Percentiles rank a stretch among this genome's conserved stretches.
phyloP scores from a whole-genome alignment of 2,329 filamentous ascomycete species.

The Emergomyces orientalis region DNA sequence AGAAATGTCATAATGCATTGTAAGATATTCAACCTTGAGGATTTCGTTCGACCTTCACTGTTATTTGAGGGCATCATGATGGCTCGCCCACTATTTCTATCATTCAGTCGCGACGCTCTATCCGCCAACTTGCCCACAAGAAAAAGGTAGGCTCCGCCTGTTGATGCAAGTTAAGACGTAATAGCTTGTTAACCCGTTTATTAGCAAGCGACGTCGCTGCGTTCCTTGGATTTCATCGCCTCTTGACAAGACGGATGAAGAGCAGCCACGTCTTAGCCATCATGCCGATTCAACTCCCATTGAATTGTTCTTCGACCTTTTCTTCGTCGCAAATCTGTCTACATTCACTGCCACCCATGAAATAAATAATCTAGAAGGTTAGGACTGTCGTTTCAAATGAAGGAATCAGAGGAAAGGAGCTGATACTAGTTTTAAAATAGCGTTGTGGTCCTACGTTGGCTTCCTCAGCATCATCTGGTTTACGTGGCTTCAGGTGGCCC shows the following conservation, averaged over 20 bases:
- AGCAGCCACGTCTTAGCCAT: conserved; percentile 29
- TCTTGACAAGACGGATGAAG: conserved; percentile 21
- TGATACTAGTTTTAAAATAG: conserved; percentile 17
- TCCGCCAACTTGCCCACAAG: conserved; percentile 15
- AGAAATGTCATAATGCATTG: not conserved
- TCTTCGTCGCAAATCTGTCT: conserved; percentile 55
- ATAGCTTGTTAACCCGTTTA: not conserved
- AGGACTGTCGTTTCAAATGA: not conserved
- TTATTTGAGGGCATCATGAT: conserved; percentile 17
- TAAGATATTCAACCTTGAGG: not conserved
- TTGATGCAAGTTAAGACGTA: not conserved
- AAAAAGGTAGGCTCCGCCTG: conserved; percentile 20
- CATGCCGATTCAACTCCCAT: conserved; percentile 46
- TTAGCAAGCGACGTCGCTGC: conserved; percentile 14
- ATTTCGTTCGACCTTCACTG: not conserved
- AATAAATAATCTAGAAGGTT: conserved; percentile 38
- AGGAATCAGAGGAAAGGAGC: not conserved
- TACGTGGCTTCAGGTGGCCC: conserved; percentile 54
- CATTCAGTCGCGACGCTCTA: conserved; percentile 23
- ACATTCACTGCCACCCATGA: conserved; percentile 51
- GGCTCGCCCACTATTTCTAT: conserved; percentile 24
- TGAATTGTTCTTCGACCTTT: conserved; percentile 52
- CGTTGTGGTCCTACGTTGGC: conserved; percentile 40
- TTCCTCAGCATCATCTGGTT: conserved; percentile 56
- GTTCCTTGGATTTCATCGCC: conserved; percentile 31